Conservation (phyloP, 2,329 filamentous ascomycete genomes). For the Ceratocystis lukuohia region DNA sequence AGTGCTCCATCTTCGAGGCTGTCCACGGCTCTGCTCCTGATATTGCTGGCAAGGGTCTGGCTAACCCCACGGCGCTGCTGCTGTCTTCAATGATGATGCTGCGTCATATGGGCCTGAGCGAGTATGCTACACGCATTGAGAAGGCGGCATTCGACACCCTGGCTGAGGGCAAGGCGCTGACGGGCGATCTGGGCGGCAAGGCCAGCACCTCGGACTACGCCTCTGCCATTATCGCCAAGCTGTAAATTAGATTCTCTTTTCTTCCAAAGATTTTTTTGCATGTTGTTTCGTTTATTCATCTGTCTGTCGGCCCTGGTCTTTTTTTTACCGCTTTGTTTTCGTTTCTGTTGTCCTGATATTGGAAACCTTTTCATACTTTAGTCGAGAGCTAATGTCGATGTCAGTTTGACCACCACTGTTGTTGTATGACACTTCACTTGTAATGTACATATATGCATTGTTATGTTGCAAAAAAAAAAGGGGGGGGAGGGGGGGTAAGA, state of each 20-base stretch:
- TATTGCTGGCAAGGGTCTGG: slow-evolving; percentile 88
- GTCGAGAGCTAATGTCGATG: no score
- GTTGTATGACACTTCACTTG: no score
- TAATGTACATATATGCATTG: no score
- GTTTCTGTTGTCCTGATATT: no score
- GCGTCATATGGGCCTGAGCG: slow-evolving; percentile 85
- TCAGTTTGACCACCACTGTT: no score
- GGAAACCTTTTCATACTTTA: no score
- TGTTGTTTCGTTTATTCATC: slow-evolving; percentile 2
- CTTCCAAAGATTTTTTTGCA: neutral
- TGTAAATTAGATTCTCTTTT: slow-evolving; percentile 32
- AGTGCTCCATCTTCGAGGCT: slow-evolving; percentile 99
- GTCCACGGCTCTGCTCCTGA: slow-evolving; percentile 96
- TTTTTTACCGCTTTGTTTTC: neutral
- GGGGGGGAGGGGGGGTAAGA: no score
- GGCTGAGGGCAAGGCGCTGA: slow-evolving; percentile 90
- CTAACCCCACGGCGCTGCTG: slow-evolving; percentile 92
- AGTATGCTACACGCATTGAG: slow-evolving; percentile 80
- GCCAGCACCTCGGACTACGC: slow-evolving; percentile 94
- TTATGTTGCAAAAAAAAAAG: no score
- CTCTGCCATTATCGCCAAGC: slow-evolving; percentile 66
- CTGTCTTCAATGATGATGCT: slow-evolving; percentile 99
- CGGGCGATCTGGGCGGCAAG: slow-evolving; percentile 90
- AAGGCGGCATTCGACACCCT: slow-evolving; percentile 90
- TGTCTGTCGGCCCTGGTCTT: neutral